Evolutionary conservation across 2,329 filamentous ascomycete genomes (phyloP), one percentile per base, ranked within the genome.

Genomic region (Claviceps monticola): DNA sequence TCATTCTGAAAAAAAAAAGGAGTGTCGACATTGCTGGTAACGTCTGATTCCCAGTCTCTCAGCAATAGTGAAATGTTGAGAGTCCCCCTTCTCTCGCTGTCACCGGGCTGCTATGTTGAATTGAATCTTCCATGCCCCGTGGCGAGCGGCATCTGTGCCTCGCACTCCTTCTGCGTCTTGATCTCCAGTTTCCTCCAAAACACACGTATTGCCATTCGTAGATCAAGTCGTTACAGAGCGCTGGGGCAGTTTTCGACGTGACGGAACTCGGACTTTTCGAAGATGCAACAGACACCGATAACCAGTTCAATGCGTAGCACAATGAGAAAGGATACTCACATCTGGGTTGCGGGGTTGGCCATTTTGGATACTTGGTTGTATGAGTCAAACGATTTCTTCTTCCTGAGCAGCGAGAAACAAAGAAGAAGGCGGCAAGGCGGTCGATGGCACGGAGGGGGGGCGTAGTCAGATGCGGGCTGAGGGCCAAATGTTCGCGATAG

Each of bases 281-380:
- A 39, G 19, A 46, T 44, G 19, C 36, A 34, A 41, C 14, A 41
- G 29, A 16, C 21, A 13, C 16, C 34, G 21, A 51, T 29, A 3
- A 16, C 13, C 34, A n/a, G 2, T 13, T 44, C 38, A 41, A 41
- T 41, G 38, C 16, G 38, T n/a, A 41, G 14, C 8, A 39, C 26
- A 21, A 41, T 19, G 9, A 17, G 45, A 19, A 26, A 17, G 49
- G 4, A 44, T 23, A 73, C 78, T 77, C 71, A 81, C 78, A 81
- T 80, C 69, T 80, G 78, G 67, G 75, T 69, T 68, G 78, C 77
- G 61, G 76, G 74, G 67, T 74, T 71, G 72, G 78, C 75, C 77
- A 80, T 80, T 61, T 71, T 80, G 74, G 69, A 68, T 66, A 56
- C 61, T 61, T 39, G 29, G 9, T 52, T 17, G 38, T 38, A 51